phyloP scores from a whole-genome alignment of 305 asterid genomes.

The Nicotiana rustica region DNA sequence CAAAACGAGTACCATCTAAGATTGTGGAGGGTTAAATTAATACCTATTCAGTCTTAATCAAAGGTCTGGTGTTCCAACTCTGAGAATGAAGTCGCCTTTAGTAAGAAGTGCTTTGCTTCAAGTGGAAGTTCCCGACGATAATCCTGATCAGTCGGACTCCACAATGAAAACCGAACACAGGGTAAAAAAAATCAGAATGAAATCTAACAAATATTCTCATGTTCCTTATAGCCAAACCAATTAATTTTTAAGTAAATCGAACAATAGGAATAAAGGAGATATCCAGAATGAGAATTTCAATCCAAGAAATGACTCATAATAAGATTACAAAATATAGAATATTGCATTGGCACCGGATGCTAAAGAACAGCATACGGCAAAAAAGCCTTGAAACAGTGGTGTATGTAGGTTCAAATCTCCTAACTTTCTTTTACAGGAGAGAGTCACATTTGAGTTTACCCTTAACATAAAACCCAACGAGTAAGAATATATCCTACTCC shows the following conservation, averaged over 20 bases:
- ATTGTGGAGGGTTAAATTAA: no score
- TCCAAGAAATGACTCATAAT: neutral
- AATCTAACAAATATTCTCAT: neutral
- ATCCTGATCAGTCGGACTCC: no score
- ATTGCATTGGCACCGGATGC: conserved; percentile 8
- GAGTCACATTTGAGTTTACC: neutral
- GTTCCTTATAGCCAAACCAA: neutral
- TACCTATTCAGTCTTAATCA: no score
- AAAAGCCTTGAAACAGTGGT: neutral
- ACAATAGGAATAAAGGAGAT: neutral
- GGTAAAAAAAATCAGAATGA: no score
- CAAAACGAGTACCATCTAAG: no score
- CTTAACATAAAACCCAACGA: neutral
- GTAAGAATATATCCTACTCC: neutral
- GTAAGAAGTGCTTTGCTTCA: no score
- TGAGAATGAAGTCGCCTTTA: no score
- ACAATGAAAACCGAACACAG: no score
- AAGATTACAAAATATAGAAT: neutral
- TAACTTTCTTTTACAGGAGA: no score
- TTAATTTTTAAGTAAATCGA: neutral
- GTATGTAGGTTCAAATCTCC: neutral
- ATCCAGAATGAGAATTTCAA: conserved; percentile 1
- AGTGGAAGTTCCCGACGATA: no score
- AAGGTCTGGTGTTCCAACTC: no score
- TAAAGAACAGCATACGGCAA: neutral